A percentile compares a stretch with the other conserved stretches of the same genome.
These are phyloP conservation scores for Acacia concinna DNA, from an alignment of 331 rosid species.

Conservation along the genomic window DNA sequence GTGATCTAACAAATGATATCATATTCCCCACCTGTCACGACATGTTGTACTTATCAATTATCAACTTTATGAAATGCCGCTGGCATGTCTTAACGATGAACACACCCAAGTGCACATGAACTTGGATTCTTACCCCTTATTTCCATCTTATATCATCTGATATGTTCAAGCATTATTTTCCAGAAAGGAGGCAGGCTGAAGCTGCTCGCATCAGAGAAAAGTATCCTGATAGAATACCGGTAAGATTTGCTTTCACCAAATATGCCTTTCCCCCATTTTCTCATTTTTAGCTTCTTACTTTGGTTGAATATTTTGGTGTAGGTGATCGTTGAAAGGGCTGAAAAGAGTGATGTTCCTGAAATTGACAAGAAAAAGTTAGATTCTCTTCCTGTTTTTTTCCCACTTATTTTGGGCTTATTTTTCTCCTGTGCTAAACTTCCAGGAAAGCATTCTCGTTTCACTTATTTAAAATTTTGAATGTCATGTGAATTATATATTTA, in stretches of 20 bases:
- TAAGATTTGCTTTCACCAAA: conserved; percentile 32
- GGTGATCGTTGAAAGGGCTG: conserved; percentile 92
- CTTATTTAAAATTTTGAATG: conserved; percentile 13
- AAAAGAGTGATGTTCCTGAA: conserved; percentile 81
- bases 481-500: not conserved
- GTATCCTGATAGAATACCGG: conserved; percentile 85
- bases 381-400: not conserved
- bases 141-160: conserved; percentile 16
- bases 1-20: not conserved
- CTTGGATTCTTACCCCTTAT: not conserved
- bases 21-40: not conserved
- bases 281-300: conserved; percentile 15
- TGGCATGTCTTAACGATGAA: not conserved
- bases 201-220: conserved; percentile 76
- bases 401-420: not conserved
- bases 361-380: conserved; percentile 83
- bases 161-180: conserved; percentile 24
- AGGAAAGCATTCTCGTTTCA: not conserved
- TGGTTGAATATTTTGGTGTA: conserved; percentile 30
- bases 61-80: not conserved
- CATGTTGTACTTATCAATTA: not conserved
- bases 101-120: not conserved
- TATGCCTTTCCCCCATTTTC: not conserved
- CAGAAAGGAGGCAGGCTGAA: conserved; percentile 89
- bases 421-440: not conserved